Base-by-base conservation (phyloP, 2,329 filamentous ascomycete genomes). In the Exophiala sideris region DNA sequence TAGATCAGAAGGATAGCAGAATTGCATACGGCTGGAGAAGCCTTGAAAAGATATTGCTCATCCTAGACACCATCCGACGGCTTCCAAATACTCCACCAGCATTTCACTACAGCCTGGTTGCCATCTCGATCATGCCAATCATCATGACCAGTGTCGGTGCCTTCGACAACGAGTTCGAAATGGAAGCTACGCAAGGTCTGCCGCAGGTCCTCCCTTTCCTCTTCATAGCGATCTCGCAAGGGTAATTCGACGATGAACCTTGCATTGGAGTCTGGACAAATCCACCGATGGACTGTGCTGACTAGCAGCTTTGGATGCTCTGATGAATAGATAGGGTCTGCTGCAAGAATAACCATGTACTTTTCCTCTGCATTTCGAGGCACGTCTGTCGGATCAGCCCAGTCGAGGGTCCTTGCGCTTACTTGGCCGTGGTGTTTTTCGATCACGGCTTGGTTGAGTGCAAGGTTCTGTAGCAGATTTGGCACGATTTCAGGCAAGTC, bases 261-360 rank as follows among this genome's bases (percentile, higher is more conserved):
- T 1, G 89, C 82, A 24, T 79, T 73, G 0, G 69, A 52, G 2
- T 75, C 76, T 11, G 75, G 71, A 7, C 78, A 79, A 9, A 96
- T 76, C 71, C 91, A 89, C 36, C 79, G 73, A 8, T 77, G 71
- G 41, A 97, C 84, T 11, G 88, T 85, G 11, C 83, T 76, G 0
- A 85, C 84, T 18, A 97, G 79, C 65, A 94, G 81, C 2, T 70
- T 72, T 0, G 92, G 90, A 66, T 97, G 94, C 3, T 88, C 80
- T 45, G 91, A 80, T 42, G 91, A 90, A 71, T 97, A 97, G 16
- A 99, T 75, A 0, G 89, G 82, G 69, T 99, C 94, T 2, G 92
- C 90, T 2, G 84, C 89, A 2, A 99, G 78, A 40, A 97, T 83
- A 50, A 96, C 74, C 76, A 86, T 68, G 60, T 73, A 77, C 40